Evolutionary conservation across 2,329 filamentous ascomycete species (phyloP), one percentile per base, ranked within the genome.

Genomic region (Hymenoscyphus albidus): DNA sequence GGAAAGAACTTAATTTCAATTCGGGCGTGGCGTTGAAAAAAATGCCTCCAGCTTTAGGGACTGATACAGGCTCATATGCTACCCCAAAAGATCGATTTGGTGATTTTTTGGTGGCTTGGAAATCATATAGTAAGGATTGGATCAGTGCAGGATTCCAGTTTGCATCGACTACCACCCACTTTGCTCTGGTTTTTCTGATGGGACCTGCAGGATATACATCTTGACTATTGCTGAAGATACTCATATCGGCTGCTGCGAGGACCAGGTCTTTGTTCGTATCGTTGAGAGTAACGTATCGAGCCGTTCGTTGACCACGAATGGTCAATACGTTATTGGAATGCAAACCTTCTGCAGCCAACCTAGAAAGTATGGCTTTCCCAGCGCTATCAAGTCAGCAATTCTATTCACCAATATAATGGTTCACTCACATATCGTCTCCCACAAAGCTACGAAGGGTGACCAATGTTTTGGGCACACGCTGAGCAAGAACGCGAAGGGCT

Each of bases 241-340:
- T 74, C 93, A 98, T 97, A 74, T 98, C 95, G 4, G 94, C 93
- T 92, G 97, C 96, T 57, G 93, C 94, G 68, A 97, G 78, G n/a
- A 93, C 83, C 2, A 99, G 85, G 68, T 93, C 90, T 76, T 93
- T 96, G 65, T 89, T 86, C 0, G 81, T 81, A 73, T 96, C 91
- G 75, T 98, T 99, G 69, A 98, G 81, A 16, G 94, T 90, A 2
- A 98, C 85, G 75, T 98, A 98, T 76, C 97, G 93, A 0, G 93
- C 92, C 1, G 94, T 98, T 16, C 62, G 22, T 35, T 35, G 55
- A 27, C 22, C 12, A 13, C 10, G 18, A 51, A 22, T 14, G n/a
- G 10, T 60, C 10, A 2, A 2, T 14, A 42, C 44, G 6, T 38
- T 31, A 16, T 13, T 5, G n/a, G 82, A 85, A 66, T 87, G 83